Conservation (phyloP, 345 rosid species). For the Fremontodendron californicum region DNA sequence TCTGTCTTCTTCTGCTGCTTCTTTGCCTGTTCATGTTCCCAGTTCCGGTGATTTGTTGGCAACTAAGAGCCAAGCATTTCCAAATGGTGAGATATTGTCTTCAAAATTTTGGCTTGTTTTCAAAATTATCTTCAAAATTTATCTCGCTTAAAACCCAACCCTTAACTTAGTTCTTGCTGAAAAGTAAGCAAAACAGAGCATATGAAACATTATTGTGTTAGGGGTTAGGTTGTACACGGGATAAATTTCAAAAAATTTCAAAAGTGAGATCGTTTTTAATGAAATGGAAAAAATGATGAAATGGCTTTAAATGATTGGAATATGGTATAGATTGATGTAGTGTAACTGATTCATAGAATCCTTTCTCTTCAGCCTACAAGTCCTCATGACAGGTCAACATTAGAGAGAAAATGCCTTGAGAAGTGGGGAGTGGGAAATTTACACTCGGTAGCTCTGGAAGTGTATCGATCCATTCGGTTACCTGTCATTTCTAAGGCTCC, state of each 20-base stretch:
- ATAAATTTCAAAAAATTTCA: too few relatives aligned
- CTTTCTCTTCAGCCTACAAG: slow-evolving; percentile 75
- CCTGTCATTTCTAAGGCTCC: slow-evolving; percentile 55
- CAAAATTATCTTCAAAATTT: too few relatives aligned
- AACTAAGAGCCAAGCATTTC: slow-evolving; percentile 23
- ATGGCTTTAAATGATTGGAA: too few relatives aligned
- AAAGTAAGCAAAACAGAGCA: too few relatives aligned
- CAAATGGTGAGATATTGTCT: slow-evolving; percentile 29
- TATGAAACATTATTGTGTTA: too few relatives aligned
- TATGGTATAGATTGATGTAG: too few relatives aligned
- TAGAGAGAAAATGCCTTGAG: slow-evolving; percentile 60
- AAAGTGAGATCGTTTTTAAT: too few relatives aligned
- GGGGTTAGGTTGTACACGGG: too few relatives aligned
- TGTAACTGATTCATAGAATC: too few relatives aligned
- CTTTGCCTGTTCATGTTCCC: slow-evolving; percentile 21
- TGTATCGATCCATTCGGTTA: slow-evolving; percentile 55
- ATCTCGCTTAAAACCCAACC: too few relatives aligned
- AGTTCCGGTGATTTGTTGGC: slow-evolving; percentile 9
- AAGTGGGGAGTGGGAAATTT: slow-evolving; percentile 44
- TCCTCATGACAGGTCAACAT: slow-evolving; percentile 75
- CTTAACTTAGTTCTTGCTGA: too few relatives aligned
- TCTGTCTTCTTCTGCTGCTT: neutral
- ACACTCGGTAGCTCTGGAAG: slow-evolving; percentile 50
- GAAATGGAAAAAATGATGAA: too few relatives aligned
- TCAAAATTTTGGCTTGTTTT: neutral